Evolutionary conservation across 2,329 filamentous ascomycete species (phyloP).

Genomic region (Diplodia mutila): DNA sequence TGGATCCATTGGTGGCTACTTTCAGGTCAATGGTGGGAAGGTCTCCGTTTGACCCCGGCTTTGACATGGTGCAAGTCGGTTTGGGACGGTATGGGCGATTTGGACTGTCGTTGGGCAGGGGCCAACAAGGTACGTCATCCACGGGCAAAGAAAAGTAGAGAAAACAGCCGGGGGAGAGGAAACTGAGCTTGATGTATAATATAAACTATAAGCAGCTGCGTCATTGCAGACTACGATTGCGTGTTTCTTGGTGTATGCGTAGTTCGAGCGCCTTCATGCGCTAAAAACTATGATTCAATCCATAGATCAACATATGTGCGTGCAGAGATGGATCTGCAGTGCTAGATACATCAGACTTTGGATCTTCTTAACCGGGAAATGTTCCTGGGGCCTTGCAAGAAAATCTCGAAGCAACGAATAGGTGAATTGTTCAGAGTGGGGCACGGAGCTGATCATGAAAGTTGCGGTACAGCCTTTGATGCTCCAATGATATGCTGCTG

Average conservation of each 20-base stretch:
- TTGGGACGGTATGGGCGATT: no score
- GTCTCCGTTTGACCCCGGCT: not conserved
- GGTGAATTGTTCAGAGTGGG: not conserved
- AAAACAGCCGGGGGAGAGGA: not conserved
- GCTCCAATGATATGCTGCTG: not conserved
- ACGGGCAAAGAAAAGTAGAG: not conserved
- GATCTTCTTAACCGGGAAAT: not conserved
- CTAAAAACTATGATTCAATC: constrained; percentile 13
- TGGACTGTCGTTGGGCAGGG: not conserved
- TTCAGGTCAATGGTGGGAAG: constrained; percentile 1
- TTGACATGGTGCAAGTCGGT: not conserved
- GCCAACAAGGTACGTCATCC: not conserved
- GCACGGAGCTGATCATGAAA: not conserved
- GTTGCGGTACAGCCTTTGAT: not conserved
- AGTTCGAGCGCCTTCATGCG: not conserved
- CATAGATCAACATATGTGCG: not conserved
- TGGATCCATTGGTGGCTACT: not conserved
- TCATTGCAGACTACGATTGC: constrained; percentile 5
- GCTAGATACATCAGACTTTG: not conserved
- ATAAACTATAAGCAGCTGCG: not conserved
- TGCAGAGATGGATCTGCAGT: constrained; percentile 1
- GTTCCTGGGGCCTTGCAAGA: not conserved
- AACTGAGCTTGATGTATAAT: not conserved
- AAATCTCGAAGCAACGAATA: not conserved
- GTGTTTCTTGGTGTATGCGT: constrained; percentile 7